Evolutionary conservation across 164 flowering plant genomes (phyloP).

Genomic region (Annona squamosa): DNA sequence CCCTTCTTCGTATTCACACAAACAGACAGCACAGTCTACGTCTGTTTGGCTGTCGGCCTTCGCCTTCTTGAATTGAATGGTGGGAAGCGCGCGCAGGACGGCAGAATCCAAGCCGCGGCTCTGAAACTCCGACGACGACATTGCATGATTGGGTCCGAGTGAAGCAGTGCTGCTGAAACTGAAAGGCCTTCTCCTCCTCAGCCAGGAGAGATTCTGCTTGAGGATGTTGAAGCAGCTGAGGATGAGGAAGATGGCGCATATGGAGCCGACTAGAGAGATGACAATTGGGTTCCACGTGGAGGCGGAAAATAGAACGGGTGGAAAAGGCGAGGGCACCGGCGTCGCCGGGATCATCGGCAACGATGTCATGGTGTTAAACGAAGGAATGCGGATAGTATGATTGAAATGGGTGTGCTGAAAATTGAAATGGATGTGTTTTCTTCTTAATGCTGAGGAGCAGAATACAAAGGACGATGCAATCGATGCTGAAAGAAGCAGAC

Average conservation of each 20-base stretch:
- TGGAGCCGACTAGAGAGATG: conserved; percentile 18
- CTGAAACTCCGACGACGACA: conserved; percentile 22
- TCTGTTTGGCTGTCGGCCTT: conserved; percentile 10
- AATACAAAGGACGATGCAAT: not conserved
- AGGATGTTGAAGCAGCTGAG: conserved; percentile 26
- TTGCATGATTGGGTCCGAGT: not conserved
- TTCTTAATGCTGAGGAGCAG: not conserved
- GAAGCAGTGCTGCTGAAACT: not conserved
- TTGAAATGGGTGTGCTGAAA: not conserved
- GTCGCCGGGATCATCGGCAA: not conserved
- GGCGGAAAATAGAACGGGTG: conserved; percentile 1
- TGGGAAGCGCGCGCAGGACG: conserved; percentile 26
- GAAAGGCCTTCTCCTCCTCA: conserved; percentile 12
- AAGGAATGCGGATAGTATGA: not conserved
- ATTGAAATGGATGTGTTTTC: not conserved
- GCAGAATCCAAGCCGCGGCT: conserved; percentile 29
- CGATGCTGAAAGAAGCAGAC: not conserved
- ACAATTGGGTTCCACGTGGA: conserved; percentile 16
- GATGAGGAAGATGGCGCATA: conserved; percentile 24
- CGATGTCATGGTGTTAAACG: not conserved
- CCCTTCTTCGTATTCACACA: conserved; percentile 36
- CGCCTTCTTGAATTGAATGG: conserved; percentile 30
- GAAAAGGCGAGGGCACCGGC: not conserved
- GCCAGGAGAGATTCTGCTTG: conserved; percentile 5
- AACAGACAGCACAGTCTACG: conserved; percentile 29